Evolutionary conservation across 148 eudicot species (phyloP), one percentile per base, ranked within the genome.

Genomic region (Oxyria digyna): DNA sequence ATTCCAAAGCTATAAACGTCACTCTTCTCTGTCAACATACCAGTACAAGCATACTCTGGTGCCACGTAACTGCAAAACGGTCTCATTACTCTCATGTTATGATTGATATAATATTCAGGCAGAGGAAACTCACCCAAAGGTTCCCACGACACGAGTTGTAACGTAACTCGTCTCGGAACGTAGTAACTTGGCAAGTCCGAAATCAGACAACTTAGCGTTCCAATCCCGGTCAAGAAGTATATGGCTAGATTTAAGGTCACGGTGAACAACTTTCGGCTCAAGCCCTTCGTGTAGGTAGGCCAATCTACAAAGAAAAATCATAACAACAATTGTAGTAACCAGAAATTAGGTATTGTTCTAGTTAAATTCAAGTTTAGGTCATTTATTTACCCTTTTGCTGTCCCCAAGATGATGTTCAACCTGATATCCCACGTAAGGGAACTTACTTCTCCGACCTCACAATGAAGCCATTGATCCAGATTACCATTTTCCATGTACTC

Each of bases 391-490:
- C 81, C 84, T 55, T 75, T 81, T 40, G 84, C 84, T 66, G 78
- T 75, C 54, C 79, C 84, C 4, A 75, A 20, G 26, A 81, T 72
- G 37, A 81, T 81, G 21, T 73, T 72, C 77, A 81, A 67, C 67
- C 84, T 69, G 55, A 75, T 75, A 15, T 78, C 81, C 84, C 84
- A 81, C 2, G 84, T 78, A 71, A 81, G 80, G 43, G 84, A 74
- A 74, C 81, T 81, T 52, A 18, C 26, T 66, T 38, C 69, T 41
- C 69, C 69, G 0, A 66, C 45, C 17, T 66, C 69, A 66, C 45
- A 26, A 41, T 66, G 69, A 66, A 66, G 69, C 69, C 69, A 66
- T 23, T 38, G 69, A 41, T 66, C 69, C n/a, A 66, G 17, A 23
- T 66, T 66, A 20, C 29, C 69, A 41, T 66, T 66, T 45, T 66